Evolutionary conservation across 805 yeast species (phyloP), one percentile per base, ranked within the genome.

Genomic region (Starmera amethionina): DNA sequence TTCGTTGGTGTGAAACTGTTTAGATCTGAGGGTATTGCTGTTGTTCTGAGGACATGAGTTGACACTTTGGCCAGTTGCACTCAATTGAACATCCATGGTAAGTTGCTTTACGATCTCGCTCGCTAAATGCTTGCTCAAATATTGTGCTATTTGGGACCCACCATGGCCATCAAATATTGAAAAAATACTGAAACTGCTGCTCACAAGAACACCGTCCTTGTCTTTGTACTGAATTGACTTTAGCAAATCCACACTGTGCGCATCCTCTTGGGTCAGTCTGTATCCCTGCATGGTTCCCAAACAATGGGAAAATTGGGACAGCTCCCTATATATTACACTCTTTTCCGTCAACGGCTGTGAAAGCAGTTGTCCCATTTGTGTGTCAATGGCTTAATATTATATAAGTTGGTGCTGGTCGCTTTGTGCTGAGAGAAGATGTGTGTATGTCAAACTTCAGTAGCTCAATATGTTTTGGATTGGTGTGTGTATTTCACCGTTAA

Each of bases 121-220:
- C 22, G 59, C 56, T 12, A 54, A 46, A 36, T 55, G 58, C 16
- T 53, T 51, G 34, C 77, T 67, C 5, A 82, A 58, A 45, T 63
- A 73, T 30, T 67, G 67, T 2, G 89, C 77, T 18, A 82, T 70
- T 22, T 71, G 70, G 6, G 71, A 65, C 13, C 90, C 89, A 3
- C 94, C 94, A 56, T 83, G 94, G 2, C 94, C 94, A 58, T 83
- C 94, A 58, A 80, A 83, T 2, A 83, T 82, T 0, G 82, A 87
- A 56, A 79, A 81, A 3, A 82, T 68, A 42, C 67, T 65, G 11
- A 51, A 35, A 39, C 49, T 49, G 5, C 58, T 39, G 27, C 49
- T 46, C 35, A 48, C 48, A 5, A 46, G 37, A 7, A 54, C 51
- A 6, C 50, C 40, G 15, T 44, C 44, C 7, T 40, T 42, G 31